Conservation (phyloP, 176 grass and related monocot genomes). For the Triticum monococcum region DNA sequence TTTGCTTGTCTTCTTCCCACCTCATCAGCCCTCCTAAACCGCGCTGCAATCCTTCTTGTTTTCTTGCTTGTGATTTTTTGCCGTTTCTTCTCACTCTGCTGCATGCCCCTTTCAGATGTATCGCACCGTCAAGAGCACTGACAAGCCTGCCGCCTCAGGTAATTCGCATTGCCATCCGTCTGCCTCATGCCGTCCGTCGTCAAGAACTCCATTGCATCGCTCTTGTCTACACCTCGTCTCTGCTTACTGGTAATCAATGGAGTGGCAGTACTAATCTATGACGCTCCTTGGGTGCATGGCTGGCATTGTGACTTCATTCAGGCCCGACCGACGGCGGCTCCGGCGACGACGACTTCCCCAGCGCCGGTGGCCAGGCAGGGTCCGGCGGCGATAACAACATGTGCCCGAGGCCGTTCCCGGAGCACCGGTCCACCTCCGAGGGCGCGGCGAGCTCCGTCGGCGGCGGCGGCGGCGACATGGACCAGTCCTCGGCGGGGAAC, state of each 20-base stretch:
- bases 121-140: conserved; percentile 94
- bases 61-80: conserved; percentile 20
- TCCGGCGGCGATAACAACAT: conserved; percentile 44
- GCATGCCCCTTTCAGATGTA: conserved; percentile 62
- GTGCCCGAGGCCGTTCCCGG: conserved; percentile 17
- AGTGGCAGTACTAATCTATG: too few relatives aligned
- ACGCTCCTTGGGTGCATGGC: too few relatives aligned
- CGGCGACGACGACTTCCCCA: conserved; percentile 75
- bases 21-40: conserved; percentile 6
- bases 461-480: conserved; percentile 45
- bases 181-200: neutral
- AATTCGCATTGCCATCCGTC: conserved; percentile 32
- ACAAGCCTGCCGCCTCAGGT: conserved; percentile 88
- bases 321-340: conserved; percentile 69
- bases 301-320: conserved; percentile 16
- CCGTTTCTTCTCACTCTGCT: conserved; percentile 24
- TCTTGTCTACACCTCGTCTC: too few relatives aligned
- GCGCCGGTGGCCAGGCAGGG: conserved; percentile 27
- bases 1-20: conserved; percentile 29
- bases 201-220: too few relatives aligned
- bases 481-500: conserved; percentile 62
- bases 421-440: conserved; percentile 45
- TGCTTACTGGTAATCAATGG: too few relatives aligned
- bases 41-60: conserved; percentile 30
- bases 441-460: conserved; percentile 52